Base-by-base conservation (phyloP, 208 protist genomes). In the Crithidia sp. region DNA sequence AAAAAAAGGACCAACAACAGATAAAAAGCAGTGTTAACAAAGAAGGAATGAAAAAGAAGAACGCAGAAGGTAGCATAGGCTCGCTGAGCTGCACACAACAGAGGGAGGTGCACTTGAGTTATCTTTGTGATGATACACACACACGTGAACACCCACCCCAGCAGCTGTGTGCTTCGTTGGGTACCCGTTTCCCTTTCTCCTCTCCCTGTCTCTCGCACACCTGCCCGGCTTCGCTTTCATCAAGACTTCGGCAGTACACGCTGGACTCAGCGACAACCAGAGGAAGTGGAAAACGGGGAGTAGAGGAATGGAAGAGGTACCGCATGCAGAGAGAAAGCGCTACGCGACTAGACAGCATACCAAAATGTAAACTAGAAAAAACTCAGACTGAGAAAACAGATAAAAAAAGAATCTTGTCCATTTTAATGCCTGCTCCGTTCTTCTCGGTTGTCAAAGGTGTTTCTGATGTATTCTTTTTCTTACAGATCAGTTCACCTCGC, bases 401-500 rank as follows among this genome's bases (percentile, higher is more conserved):
- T 74, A 76, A 28, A 55, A 55, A 39, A 69, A 69, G 28, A 0
- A 75, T 61, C 16, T 65, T 54, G 28, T 28, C 28, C 28, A 28
- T 28, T 28, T 28, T 28, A 28, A 28, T 28, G 28, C 28, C 50
- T 54, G 14, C 5, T n/a, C 52, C 14, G 52, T 17, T n/a, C 16
- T 39, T 61, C 50, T 65, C 44, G n/a, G 66, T 60, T 61, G 36
- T 43, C 17, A 5, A 66, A 43, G 9, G 13, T n/a, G 7, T 28
- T 28, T 28, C 28, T 28, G 28, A 28, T 0, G 28, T 28, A 28
- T 28, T 28, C 28, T 28, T 28, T 28, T 28, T 28, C 28, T 28
- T 28, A 28, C 28, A 28, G 28, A 28, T 28, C 60, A 85, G 44
- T 77, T 66, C 55, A 81, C 62, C 67, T 77, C 67, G 57, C 66